Evolutionary conservation across 768 basidiomycete genomes (phyloP).

Genomic region (Lyophyllum atratum): DNA sequence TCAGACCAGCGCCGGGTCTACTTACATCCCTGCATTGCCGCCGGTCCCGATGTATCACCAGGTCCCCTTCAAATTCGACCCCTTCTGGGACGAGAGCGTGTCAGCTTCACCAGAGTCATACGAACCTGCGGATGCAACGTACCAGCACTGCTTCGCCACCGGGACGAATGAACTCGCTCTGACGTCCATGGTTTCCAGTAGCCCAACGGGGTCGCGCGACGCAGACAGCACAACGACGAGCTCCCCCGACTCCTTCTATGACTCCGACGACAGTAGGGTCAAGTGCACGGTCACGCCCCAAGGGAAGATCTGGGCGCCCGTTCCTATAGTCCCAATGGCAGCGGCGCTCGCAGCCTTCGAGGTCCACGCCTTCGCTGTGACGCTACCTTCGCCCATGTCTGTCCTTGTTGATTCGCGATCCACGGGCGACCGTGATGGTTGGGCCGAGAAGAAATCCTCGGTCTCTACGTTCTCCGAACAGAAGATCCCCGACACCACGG

Average conservation of each 20-base stretch:
- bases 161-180: not conserved
- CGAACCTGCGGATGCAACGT: not conserved
- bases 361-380: not conserved
- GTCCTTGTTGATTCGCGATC: not conserved
- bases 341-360: conserved; percentile 4
- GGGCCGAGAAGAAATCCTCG: not conserved
- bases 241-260: conserved; percentile 3
- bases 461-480: not conserved
- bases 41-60: not conserved
- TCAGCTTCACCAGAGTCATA: not conserved
- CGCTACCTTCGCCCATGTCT: not conserved
- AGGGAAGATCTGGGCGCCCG: conserved; percentile 5
- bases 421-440: not conserved
- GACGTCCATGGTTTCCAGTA: not conserved
- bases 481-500: not conserved
- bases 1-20: not conserved
- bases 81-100: not conserved
- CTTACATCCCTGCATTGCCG: too few species aligned
- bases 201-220: not conserved
- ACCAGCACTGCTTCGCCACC: not conserved
- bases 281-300: not conserved
- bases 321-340: not conserved
- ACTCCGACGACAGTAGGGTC: not conserved
- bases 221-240: not conserved
- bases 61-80: not conserved